A percentile compares a stretch with the other conserved stretches of the same genome.
Evolutionary conservation across 2,329 filamentous ascomycete genomes (phyloP).

Genomic region (Aspergillaceae sp.): DNA sequence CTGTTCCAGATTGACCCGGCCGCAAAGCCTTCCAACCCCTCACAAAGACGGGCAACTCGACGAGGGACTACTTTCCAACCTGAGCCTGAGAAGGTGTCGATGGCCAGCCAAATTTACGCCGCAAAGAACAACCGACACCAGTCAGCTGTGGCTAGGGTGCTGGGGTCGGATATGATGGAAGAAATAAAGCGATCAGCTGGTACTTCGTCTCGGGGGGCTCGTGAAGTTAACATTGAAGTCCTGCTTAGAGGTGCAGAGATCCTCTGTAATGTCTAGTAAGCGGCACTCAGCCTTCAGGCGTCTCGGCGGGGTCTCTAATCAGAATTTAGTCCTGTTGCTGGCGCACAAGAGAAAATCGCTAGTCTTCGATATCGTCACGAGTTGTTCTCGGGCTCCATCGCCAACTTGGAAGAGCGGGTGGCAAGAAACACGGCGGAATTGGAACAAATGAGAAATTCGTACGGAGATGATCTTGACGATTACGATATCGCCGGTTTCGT

Average conservation of each 20-base stretch:
- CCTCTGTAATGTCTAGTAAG: slow-evolving; percentile 74
- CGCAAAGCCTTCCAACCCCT: slow-evolving; percentile 40
- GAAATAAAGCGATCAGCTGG: slow-evolving; percentile 58
- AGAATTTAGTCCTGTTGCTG: slow-evolving; percentile 55
- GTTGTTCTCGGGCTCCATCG: slow-evolving; percentile 63
- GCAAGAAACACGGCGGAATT: slow-evolving; percentile 66
- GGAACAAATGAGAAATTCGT: slow-evolving; percentile 58
- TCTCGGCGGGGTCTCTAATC: neutral
- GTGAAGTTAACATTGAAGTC: slow-evolving; percentile 76
- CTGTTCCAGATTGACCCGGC: slow-evolving; percentile 84
- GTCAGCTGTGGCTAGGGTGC: slow-evolving; percentile 75
- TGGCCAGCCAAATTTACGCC: slow-evolving; percentile 41
- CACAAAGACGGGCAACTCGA: slow-evolving; percentile 39
- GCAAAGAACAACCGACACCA: slow-evolving; percentile 58
- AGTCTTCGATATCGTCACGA: slow-evolving; percentile 62
- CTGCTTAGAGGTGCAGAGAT: slow-evolving; percentile 81
- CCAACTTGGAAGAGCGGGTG: slow-evolving; percentile 72
- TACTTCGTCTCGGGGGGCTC: slow-evolving; percentile 43
- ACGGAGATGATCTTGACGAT: slow-evolving; percentile 48
- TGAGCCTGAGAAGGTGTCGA: slow-evolving; percentile 29
- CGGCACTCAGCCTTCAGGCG: slow-evolving; percentile 5
- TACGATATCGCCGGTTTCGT: slow-evolving; percentile 38
- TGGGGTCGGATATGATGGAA: slow-evolving; percentile 79
- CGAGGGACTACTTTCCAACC: slow-evolving; percentile 43
- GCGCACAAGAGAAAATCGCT: slow-evolving; percentile 67